phyloP scores from a whole-genome alignment of 345 rosid species.

The Corymbia maculata region DNA sequence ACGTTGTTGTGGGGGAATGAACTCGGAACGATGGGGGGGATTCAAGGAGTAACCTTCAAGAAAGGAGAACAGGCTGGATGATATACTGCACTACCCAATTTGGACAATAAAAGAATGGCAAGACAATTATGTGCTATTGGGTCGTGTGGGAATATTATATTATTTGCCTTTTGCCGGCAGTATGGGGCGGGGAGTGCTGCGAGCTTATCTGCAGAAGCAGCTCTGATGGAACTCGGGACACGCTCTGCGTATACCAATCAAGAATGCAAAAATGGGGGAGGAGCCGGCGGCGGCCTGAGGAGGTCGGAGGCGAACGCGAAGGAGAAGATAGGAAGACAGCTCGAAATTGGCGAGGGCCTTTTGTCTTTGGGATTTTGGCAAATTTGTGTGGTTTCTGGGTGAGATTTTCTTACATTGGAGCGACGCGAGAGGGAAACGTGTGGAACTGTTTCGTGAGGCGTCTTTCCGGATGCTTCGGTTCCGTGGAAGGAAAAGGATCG shows the following conservation, averaged over 20 bases:
- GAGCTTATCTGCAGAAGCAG: neutral
- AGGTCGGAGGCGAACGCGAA: neutral
- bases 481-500: neutral
- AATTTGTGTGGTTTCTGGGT: neutral
- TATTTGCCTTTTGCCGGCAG: neutral
- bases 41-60: neutral
- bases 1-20: neutral
- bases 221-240: neutral
- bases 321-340: rapidly evolving
- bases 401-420: neutral
- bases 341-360: neutral
- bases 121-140: neutral
- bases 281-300: neutral
- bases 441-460: neutral
- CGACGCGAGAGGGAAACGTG: neutral
- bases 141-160: neutral
- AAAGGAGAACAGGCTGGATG: neutral
- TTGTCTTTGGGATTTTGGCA: no score
- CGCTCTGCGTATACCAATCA: neutral
- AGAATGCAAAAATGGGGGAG: neutral
- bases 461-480: neutral
- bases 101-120: neutral
- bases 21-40: neutral
- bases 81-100: no score
- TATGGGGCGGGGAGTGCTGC: neutral